A percentile compares a stretch with the other conserved stretches of the same genome.
phyloP scores from a whole-genome alignment of 371 early-diverging fungal species.

The Mucor indicus region DNA sequence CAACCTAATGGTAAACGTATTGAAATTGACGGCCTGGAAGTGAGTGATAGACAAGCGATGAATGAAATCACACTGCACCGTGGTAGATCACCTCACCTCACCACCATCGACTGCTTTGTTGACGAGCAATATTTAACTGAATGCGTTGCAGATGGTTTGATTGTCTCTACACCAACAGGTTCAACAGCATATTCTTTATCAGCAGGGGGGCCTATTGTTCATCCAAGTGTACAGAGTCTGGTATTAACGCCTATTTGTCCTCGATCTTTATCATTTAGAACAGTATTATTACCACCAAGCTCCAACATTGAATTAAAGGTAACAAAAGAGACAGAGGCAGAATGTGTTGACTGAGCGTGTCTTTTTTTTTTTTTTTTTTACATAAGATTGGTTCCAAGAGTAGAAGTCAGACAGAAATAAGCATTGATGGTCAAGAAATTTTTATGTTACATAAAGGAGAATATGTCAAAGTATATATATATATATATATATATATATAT shows the following conservation, averaged over 20 bases:
- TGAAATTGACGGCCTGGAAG: conserved; percentile 37
- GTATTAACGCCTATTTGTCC: conserved; percentile 96
- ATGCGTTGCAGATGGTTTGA: conserved; percentile 72
- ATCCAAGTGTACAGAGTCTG: conserved; percentile 87
- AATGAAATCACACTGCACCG: conserved; percentile 90
- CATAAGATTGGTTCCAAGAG: conserved; percentile 60
- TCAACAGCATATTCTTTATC: conserved; percentile 94
- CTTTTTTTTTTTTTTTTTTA: conserved; percentile 6
- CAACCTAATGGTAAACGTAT: conserved; percentile 51
- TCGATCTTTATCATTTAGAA: conserved; percentile 89
- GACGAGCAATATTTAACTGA: conserved; percentile 81
- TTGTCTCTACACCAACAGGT: conserved; percentile 93
- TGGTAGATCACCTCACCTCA: conserved; percentile 82
- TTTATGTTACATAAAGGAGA: conserved; percentile 67
- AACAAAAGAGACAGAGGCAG: conserved; percentile 1
- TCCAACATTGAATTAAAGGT: conserved; percentile 66
- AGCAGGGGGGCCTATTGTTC: conserved; percentile 92
- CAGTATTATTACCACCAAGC: conserved; percentile 83
- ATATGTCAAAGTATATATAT: conserved; percentile 54
- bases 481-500: neutral
- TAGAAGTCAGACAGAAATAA: conserved; percentile 64
- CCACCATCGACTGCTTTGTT: conserved; percentile 74
- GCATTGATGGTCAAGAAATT: conserved; percentile 72
- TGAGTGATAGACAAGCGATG: conserved; percentile 66
- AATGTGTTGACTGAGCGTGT: neutral